These are phyloP conservation scores for Stropharia rugosoannulata DNA, from an alignment of 768 basidiomycete species.

Conservation along the genomic window DNA sequence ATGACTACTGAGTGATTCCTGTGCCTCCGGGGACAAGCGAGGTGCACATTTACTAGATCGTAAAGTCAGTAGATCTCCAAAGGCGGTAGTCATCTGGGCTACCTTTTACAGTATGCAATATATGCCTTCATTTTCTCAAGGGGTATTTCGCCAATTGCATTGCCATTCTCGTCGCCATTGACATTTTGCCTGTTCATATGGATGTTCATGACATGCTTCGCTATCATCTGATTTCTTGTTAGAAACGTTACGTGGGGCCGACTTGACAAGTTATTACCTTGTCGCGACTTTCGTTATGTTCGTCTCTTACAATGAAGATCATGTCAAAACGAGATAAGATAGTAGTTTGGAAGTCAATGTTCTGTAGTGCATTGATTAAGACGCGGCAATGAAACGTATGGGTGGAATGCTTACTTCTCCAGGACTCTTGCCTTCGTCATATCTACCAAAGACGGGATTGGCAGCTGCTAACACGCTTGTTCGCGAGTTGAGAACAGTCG, in stretches of 20 bases:
- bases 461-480: slow-evolving; percentile 97
- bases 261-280: slow-evolving; percentile 48
- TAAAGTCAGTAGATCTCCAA: not conserved
- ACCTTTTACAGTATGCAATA: slow-evolving; percentile 96
- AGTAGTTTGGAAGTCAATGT: slow-evolving; percentile 97
- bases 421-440: slow-evolving; percentile 94
- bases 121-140: slow-evolving; percentile 99
- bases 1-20: slow-evolving; percentile 95
- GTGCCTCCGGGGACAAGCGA: slow-evolving; percentile 87
- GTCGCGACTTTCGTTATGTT: slow-evolving; percentile 93
- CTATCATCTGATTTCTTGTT: slow-evolving; percentile 66
- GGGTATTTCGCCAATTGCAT: slow-evolving; percentile 84
- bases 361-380: slow-evolving; percentile 37
- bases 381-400: slow-evolving; percentile 2
- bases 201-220: slow-evolving; percentile 97
- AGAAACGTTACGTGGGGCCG: slow-evolving; percentile 2
- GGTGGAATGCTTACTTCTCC: slow-evolving; percentile 63
- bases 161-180: slow-evolving; percentile 56
- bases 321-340: slow-evolving; percentile 98
- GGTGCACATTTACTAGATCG: slow-evolving; percentile 88
- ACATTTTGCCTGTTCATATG: slow-evolving; percentile 92
- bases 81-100: slow-evolving; percentile 12
- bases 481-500: slow-evolving; percentile 93
- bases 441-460: slow-evolving; percentile 96
- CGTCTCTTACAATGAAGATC: slow-evolving; percentile 99